Evolutionary conservation across 108 stramenopile species (phyloP), one percentile per base, ranked within the genome.

Genomic region (Cyclotella baltica): DNA sequence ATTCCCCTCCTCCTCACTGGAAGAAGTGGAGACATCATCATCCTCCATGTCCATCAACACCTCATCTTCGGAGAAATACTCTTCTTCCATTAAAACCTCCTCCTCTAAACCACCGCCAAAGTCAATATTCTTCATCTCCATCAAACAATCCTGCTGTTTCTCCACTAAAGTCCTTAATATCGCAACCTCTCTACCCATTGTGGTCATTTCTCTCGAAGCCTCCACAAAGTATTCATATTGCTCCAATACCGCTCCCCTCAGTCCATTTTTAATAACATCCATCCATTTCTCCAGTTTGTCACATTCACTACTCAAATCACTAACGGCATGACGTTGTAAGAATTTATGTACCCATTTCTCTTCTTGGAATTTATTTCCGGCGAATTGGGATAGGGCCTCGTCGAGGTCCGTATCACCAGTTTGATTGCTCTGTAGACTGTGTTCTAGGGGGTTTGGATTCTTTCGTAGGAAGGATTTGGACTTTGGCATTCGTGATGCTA

Each of bases 201-300:
- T 91, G 13, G 93, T 91, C 93, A 95, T 95, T 88, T 95, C 91
- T 55, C 85, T 82, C 0, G 90, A 91, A 13, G 93, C 93, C 62
- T 95, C 91, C 25, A 95, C 93, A 77, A 95, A 95, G 81, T 92
- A 95, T 70, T 92, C 91, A 70, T 95, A 95, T 65, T 95, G 93
- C 38, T 92, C 93, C 66, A 91, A 77, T 20, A 95, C 91, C 11
- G 93, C 93, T 13, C 86, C 90, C 46, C 90, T 88, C 71, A 95
- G 69, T 55, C 89, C 87, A 33, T 80, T 81, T 73, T 95, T 95
- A 70, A 95, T 91, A 23, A 83, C 80, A 56, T 75, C 78, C 67
- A 92, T 92, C 87, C 86, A 87, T 31, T 88, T 75, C 63, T 95
- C 93, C 81, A 95, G 76, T 30, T 83, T 59, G 18, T 79, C 73